phyloP scores from a whole-genome alignment of 2,329 filamentous ascomycete genomes.

The Neopestalotiopsis rosae region DNA sequence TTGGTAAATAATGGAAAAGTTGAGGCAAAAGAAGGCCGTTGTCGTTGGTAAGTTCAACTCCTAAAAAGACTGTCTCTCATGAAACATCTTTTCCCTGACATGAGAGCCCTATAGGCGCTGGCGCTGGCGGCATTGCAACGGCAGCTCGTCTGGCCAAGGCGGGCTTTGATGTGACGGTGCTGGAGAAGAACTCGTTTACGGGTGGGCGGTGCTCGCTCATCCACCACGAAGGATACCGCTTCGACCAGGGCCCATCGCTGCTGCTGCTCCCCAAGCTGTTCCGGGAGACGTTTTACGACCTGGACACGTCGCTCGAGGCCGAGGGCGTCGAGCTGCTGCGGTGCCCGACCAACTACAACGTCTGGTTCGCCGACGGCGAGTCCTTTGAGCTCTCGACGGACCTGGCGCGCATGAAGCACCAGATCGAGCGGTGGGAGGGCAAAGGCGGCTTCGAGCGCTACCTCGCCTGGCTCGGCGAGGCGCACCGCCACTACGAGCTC shows the following conservation, averaged over 20 bases:
- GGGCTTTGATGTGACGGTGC: constrained; percentile 73
- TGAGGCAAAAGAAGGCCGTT: constrained; percentile 50
- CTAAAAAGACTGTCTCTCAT: constrained; percentile 7
- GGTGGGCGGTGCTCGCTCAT: constrained; percentile 75
- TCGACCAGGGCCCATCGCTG: constrained; percentile 79
- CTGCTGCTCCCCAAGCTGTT: constrained; percentile 75
- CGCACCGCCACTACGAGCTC: constrained; percentile 73
- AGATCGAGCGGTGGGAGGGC: constrained; percentile 77
- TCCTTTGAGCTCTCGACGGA: constrained; percentile 71
- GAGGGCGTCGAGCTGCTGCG: constrained; percentile 73
- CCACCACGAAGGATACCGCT: constrained; percentile 66
- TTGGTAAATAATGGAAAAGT: constrained; percentile 30
- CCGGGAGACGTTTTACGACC: constrained; percentile 70
- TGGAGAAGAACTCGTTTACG: constrained; percentile 79
- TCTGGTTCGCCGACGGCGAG: constrained; percentile 74
- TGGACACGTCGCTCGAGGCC: constrained; percentile 67
- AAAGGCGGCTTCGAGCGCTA: constrained; percentile 74
- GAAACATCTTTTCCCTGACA: not conserved
- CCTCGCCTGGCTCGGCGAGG: constrained; percentile 68
- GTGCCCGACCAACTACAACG: constrained; percentile 77
- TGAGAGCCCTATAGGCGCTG: constrained; percentile 58
- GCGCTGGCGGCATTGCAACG: constrained; percentile 73
- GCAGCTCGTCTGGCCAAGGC: constrained; percentile 74
- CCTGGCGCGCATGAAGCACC: constrained; percentile 70
- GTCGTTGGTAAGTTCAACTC: constrained; percentile 51